Base-by-base conservation (phyloP, 129 eudicot species). In the Artemisia annua region DNA sequence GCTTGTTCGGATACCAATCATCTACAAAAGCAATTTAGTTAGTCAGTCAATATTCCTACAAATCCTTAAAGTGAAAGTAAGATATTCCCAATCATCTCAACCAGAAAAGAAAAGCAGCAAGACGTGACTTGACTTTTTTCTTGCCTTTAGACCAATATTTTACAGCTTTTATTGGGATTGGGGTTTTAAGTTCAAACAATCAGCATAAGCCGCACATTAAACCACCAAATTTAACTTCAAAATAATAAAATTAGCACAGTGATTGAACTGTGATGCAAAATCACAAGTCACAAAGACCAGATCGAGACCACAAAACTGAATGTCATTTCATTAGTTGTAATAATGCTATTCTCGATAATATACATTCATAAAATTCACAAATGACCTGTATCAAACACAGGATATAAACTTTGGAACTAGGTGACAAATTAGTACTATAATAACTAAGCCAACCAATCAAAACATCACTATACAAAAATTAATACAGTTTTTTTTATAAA, bases 1-100 rank as follows among this genome's bases (percentile, higher is more conserved):
- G 58, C 92, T 83, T 54, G 96, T 87, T 52, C 96, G 69, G 15
- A 93, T 81, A 73, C 98, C 96, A 71, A 92, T 89, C 85, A 92
- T 51, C 96, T 92, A 75, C 52, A 84, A 53, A 43, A 63, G 51
- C n/a, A 17, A 49, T 71, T 78, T 16, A 64, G 54, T 44, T 62
- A 35, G 3, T 19, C 19, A 26, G 82, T 78, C 73, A 78, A 71
- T 63, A 78, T 70, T 78, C 53, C 66, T 53, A 64, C 44, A 78
- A 53, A 71, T 44, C 52, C 19, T 55, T 44, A 71, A 71, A 71
- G 78, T 64, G 50, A 55, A 78, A 78, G 82, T 71, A 78, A 71
- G 24, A 78, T 64, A 71, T 78, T 71, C 67, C 44, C 82, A 71
- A 78, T 71, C 73, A 78, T 78, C 52, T 78, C 39, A 63, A 26